Evolutionary conservation across 192 early-diverging fungal genomes (phyloP), one percentile per base, ranked within the genome.

Genomic region (Coemansia sp.): DNA sequence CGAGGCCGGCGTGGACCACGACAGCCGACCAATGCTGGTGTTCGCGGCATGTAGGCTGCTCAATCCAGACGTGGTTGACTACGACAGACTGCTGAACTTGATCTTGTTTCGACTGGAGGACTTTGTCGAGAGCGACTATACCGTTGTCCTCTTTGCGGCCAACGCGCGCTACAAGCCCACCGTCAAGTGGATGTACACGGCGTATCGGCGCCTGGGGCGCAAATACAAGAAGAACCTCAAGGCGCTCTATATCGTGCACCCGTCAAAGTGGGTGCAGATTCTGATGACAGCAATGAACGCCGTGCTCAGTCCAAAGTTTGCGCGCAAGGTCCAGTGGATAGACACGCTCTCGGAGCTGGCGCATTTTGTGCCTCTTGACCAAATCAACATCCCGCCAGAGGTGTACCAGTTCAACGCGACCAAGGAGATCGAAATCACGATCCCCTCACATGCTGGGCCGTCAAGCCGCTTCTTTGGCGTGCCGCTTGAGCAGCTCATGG

Each of bases 211-310:
- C 29, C 65, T 98, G 40, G 86, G 87, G 36, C 76, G 94, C 83
- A 93, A 92, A 90, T 90, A 92, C 84, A 94, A 95, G 62, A 98
- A 98, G 82, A 97, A 98, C 77, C 79, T 98, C 39, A 97, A 96
- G 77, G 87, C 87, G 19, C 80, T 98, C 12, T 93, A 93, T 77
- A 89, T 98, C 36, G 94, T 98, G 3, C 95, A 98, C 80, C 90
- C 94, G n/a, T 89, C 92, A 17, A 84, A 87, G 24, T 93, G 91
- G 88, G 87, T 92, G 56, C 87, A 91, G 60, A 64, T 97, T 8
- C 76, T 96, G 19, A 87, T 98, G 74, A 91, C 94, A 60, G 85
- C 91, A 0, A 93, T 94, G 87, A 93, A 91, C 45, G 84, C 87
- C 9, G 83, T 98, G 25, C 90, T 94, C 46, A 98, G 96, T 54